These are phyloP conservation scores for Rhynchosporium graminicola DNA, from an alignment of 2,329 filamentous ascomycete genomes.

Conservation along the genomic window DNA sequence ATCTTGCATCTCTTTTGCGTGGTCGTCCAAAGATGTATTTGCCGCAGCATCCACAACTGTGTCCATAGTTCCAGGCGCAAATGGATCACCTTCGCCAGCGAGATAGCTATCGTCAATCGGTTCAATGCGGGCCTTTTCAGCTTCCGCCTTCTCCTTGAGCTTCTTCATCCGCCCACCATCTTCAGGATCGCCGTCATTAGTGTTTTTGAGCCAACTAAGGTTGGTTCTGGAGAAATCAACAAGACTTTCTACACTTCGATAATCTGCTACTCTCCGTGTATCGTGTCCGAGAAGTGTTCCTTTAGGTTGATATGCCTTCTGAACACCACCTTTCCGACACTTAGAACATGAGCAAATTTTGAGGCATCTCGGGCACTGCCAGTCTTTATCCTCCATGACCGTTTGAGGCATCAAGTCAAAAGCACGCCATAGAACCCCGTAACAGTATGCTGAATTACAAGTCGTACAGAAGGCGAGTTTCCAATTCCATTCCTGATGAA, in stretches of 20 bases:
- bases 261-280: conserved; percentile 85
- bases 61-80: conserved; percentile 17
- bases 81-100: conserved; percentile 23
- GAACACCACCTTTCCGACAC: conserved; percentile 68
- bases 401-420: conserved; percentile 87
- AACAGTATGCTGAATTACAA: conserved; percentile 82
- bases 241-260: conserved; percentile 83
- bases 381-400: conserved; percentile 77
- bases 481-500: conserved; percentile 77
- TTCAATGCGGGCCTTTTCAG: conserved; percentile 36
- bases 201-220: conserved; percentile 73
- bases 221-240: conserved; percentile 93
- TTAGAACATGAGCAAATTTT: conserved; percentile 84
- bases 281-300: conserved; percentile 88
- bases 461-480: conserved; percentile 79
- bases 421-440: conserved; percentile 86
- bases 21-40: conserved; percentile 12
- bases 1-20: conserved; percentile 30
- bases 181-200: conserved; percentile 49
- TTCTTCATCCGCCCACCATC: conserved; percentile 43
- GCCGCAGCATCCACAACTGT: conserved; percentile 3
- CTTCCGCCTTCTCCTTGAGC: conserved; percentile 40
- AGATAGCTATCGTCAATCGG: conserved; percentile 32
- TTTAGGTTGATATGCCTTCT: conserved; percentile 80
- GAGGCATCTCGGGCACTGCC: conserved; percentile 86